Evolutionary conservation across 345 rosid species (phyloP), one percentile per base, ranked within the genome.

Genomic region (Eutrema heterophyllum): DNA sequence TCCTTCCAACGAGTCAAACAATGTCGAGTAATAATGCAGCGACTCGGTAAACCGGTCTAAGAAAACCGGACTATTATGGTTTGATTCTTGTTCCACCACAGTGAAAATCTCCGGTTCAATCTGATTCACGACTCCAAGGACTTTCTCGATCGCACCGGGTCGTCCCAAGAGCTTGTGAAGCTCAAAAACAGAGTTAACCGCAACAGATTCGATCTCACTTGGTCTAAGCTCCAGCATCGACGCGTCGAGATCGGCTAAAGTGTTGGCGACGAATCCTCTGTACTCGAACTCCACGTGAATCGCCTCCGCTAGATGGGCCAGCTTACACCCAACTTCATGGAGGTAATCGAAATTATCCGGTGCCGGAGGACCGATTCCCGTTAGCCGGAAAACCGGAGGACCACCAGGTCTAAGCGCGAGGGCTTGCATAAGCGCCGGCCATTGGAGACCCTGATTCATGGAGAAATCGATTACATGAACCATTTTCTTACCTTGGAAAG

Each of bases 351-450:
- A 66, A 66, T 84, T 83, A 58, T 84, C 90, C 5, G 81, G 83
- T 0, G 84, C 67, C 8, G 95, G 97, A 10, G 90, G 95, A 12
- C 97, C 97, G 9, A 91, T 87, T 15, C 92, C 95, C 11, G 95
- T 91, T 12, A 91, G 65, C 29, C 95, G 84, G 53, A 91, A 89
- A 30, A 81, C 72, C 1, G 95, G 97, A 4, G 97, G 89, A 0
- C 92, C 97, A 3, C 88, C 95, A 4, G 84, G 89, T 5, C 95
- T 75, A 0, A 84, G 73, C 1, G 97, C 97, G 3, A 91, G 80
- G 16, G 97, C 97, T 40, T 91, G 95, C 91, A 91, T 86, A 51
- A 91, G 79, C 9, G 92, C 90, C 4, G 95, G 92, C 97, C 92
- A 91, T 80, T 91, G 97, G 78, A 89, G 79, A 13, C 97, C 93